A percentile compares a stretch with the other conserved stretches of the same genome.
These are phyloP conservation scores for Tillandsia fasciculata DNA, from an alignment of 176 grass and related monocot genomes.

Conservation along the genomic window DNA sequence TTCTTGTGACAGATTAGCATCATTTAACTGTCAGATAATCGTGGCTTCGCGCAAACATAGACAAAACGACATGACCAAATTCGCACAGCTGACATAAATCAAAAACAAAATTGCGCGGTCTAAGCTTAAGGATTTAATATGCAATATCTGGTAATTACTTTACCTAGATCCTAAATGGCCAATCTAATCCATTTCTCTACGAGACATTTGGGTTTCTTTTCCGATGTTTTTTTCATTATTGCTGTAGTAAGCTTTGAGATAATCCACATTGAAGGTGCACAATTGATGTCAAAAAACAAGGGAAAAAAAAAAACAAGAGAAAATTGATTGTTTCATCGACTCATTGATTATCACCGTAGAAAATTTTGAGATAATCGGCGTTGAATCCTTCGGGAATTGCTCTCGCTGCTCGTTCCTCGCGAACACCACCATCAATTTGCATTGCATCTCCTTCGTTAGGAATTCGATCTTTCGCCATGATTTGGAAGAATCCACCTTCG, in stretches of 20 bases:
- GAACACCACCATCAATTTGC: conserved; percentile 37
- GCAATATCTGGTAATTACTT: too few relatives aligned
- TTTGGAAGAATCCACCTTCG: not conserved
- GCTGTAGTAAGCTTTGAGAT: too few relatives aligned
- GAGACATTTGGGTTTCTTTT: too few relatives aligned
- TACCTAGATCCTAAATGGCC: too few relatives aligned
- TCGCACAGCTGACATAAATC: not conserved
- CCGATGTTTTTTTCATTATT: too few relatives aligned
- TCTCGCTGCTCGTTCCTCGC: conserved; percentile 15
- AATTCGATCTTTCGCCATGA: conserved; percentile 35
- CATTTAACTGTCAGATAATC: not conserved
- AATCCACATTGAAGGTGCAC: too few relatives aligned
- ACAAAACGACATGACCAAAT: not conserved
- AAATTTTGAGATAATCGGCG: conserved; percentile 62
- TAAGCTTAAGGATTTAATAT: too few relatives aligned
- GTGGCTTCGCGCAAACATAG: not conserved
- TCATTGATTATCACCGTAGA: conserved; percentile 58
- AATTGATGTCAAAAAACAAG: too few relatives aligned
- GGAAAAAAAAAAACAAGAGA: too few relatives aligned
- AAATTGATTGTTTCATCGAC: not conserved
- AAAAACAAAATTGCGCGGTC: not conserved
- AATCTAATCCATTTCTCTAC: too few relatives aligned
- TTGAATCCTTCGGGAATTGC: conserved; percentile 35
- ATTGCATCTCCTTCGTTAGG: conserved; percentile 14
- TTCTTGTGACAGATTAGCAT: conserved; percentile 34